Conservation (phyloP, 768 basidiomycete species). For the Saitozyma sp. region DNA sequence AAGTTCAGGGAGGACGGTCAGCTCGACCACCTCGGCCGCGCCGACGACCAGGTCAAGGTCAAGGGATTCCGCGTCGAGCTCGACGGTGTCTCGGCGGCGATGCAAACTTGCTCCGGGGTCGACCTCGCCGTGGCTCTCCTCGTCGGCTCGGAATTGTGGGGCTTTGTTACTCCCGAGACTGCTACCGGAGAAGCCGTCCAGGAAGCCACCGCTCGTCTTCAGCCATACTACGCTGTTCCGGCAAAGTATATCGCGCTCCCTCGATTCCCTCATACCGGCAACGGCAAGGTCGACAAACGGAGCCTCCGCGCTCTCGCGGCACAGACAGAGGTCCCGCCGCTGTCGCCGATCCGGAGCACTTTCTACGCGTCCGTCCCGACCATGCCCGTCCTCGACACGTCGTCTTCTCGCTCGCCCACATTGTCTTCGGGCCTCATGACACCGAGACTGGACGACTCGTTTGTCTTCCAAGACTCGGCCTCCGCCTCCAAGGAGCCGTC, state of each 20-base stretch:
- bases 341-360: not conserved
- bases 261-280: conserved; percentile 61
- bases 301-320: conserved; percentile 31
- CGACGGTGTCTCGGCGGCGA: conserved; percentile 64
- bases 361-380: not conserved
- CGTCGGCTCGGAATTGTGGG: conserved; percentile 62
- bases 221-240: conserved; percentile 66
- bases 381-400: not conserved
- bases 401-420: not conserved
- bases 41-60: conserved; percentile 67
- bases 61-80: conserved; percentile 67
- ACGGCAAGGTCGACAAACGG: conserved; percentile 52
- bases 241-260: conserved; percentile 56
- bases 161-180: conserved; percentile 58
- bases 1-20: conserved; percentile 61
- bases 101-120: conserved; percentile 60
- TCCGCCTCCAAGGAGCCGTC: not conserved
- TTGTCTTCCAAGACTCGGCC: not conserved
- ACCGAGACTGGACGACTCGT: not conserved
- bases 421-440: not conserved
- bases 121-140: conserved; percentile 59
- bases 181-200: conserved; percentile 55
- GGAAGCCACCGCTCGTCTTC: conserved; percentile 58
- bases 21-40: conserved; percentile 62
- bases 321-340: not conserved